These are phyloP conservation scores for Thalassiosira allenii DNA, from an alignment of 352 stramenopile genomes.

Conservation along the genomic window DNA sequence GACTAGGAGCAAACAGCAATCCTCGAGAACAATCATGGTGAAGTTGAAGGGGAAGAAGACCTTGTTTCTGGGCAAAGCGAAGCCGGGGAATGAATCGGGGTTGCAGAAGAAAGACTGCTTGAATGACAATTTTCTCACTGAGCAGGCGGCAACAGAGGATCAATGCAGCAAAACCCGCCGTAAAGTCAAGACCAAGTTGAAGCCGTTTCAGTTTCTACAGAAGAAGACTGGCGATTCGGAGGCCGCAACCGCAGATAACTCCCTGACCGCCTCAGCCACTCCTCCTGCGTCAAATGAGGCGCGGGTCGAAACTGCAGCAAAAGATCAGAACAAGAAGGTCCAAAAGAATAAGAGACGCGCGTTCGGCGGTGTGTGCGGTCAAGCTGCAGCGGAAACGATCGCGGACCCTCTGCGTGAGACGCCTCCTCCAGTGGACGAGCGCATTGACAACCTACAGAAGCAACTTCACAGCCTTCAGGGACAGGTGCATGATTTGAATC, in stretches of 20 bases:
- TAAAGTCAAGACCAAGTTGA: not conserved
- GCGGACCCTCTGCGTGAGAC: not conserved
- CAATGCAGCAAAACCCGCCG: not conserved
- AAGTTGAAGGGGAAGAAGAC: no score
- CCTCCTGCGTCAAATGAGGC: not conserved
- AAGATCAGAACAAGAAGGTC: not conserved
- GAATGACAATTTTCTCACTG: no score
- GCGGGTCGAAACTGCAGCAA: not conserved
- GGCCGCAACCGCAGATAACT: not conserved
- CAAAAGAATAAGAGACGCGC: not conserved
- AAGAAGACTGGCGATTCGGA: not conserved
- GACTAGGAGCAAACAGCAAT: no score
- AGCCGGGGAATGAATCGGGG: no score
- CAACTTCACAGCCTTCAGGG: slow-evolving; percentile 2
- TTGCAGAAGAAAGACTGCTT: not conserved
- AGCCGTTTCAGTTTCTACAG: slow-evolving; percentile 9
- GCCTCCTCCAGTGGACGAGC: not conserved
- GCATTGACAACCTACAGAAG: slow-evolving; percentile 33
- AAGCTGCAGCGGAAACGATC: not conserved
- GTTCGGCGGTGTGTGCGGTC: not conserved
- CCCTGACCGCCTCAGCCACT: not conserved
- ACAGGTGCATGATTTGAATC: slow-evolving; percentile 9
- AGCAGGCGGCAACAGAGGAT: not conserved
- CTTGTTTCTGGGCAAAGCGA: no score
- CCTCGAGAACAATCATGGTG: no score